phyloP scores from a whole-genome alignment of 2,329 filamentous ascomycete species.

The Aspergillus sp. region DNA sequence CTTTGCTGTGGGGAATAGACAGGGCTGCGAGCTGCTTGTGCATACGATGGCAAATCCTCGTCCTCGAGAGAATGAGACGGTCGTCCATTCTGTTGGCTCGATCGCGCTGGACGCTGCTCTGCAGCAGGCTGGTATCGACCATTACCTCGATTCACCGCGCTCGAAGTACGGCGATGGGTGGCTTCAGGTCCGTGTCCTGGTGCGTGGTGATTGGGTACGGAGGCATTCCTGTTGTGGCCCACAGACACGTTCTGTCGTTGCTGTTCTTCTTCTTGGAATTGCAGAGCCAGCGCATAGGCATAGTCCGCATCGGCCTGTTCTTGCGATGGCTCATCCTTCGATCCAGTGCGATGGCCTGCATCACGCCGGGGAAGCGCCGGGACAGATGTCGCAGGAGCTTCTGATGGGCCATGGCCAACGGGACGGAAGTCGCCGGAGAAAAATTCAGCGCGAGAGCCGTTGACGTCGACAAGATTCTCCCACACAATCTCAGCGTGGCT shows the following conservation, averaged over 20 bases:
- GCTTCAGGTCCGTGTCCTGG: slow-evolving; percentile 6
- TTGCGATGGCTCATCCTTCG: slow-evolving; percentile 38
- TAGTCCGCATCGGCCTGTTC: slow-evolving; percentile 66
- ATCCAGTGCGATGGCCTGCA: slow-evolving; percentile 1
- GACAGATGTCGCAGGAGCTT: slow-evolving; percentile 21
- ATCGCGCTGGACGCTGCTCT: neutral
- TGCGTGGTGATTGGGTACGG: slow-evolving; percentile 15
- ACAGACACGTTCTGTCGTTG: slow-evolving; percentile 31
- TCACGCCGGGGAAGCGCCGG: slow-evolving; percentile 21
- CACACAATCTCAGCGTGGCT: slow-evolving; percentile 87
- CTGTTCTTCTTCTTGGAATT: slow-evolving; percentile 85
- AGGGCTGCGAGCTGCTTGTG: slow-evolving; percentile 54
- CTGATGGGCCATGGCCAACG: slow-evolving; percentile 55
- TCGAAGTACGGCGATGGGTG: slow-evolving; percentile 14
- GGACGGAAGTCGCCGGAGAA: slow-evolving; percentile 84
- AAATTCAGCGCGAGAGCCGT: slow-evolving; percentile 73
- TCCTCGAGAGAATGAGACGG: slow-evolving; percentile 33
- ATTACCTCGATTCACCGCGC: slow-evolving; percentile 11
- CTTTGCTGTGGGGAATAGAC: slow-evolving; percentile 48
- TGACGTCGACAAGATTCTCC: slow-evolving; percentile 88
- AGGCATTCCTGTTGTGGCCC: slow-evolving; percentile 17
- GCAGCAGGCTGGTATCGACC: slow-evolving; percentile 3
- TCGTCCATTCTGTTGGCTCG: slow-evolving; percentile 7
- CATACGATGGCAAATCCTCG: slow-evolving; percentile 55
- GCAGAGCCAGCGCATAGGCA: slow-evolving; percentile 81